A percentile compares a stretch with the other conserved stretches of the same genome.
phyloP scores from a whole-genome alignment of 2,329 filamentous ascomycete species.

The Colletotrichum plurivorum region DNA sequence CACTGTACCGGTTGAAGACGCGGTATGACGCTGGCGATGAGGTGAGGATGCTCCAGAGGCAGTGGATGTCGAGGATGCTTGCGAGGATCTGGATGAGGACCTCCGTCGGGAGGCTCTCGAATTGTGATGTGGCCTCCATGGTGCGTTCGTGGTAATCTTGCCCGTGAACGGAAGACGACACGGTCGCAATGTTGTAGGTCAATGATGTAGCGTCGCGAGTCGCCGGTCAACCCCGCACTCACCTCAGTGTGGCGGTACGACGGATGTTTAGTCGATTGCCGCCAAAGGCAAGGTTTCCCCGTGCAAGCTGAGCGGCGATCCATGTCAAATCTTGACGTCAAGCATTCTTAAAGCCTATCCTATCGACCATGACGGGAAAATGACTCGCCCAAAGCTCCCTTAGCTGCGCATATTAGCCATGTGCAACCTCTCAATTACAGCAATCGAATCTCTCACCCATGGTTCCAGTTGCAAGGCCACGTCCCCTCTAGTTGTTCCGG shows the following conservation, averaged over 20 bases:
- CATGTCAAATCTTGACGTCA: slow-evolving; percentile 22
- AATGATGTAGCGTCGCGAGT: no score
- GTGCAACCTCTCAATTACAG: background rate
- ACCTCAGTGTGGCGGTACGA: background rate
- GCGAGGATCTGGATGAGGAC: slow-evolving; percentile 30
- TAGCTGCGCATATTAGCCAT: background rate
- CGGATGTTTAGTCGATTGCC: background rate
- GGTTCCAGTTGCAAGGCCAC: no score
- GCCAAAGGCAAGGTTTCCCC: slow-evolving; percentile 13
- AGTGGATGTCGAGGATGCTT: slow-evolving; percentile 22
- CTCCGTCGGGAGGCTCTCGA: slow-evolving; percentile 30
- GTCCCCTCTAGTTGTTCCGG: background rate
- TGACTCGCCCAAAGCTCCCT: background rate
- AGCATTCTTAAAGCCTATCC: slow-evolving; percentile 24
- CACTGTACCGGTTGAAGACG: slow-evolving; percentile 20
- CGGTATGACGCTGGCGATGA: slow-evolving; percentile 24
- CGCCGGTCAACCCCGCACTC: slow-evolving; percentile 28
- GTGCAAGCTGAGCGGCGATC: background rate
- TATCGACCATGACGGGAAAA: background rate
- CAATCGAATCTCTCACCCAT: no score
- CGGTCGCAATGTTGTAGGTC: no score
- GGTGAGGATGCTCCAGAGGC: slow-evolving; percentile 23
- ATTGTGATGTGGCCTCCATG: background rate
- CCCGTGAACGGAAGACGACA: no score
- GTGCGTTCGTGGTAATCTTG: no score